These are phyloP conservation scores for Fusarium floridanum DNA, from an alignment of 2,329 filamentous ascomycete species.

Conservation along the genomic window DNA sequence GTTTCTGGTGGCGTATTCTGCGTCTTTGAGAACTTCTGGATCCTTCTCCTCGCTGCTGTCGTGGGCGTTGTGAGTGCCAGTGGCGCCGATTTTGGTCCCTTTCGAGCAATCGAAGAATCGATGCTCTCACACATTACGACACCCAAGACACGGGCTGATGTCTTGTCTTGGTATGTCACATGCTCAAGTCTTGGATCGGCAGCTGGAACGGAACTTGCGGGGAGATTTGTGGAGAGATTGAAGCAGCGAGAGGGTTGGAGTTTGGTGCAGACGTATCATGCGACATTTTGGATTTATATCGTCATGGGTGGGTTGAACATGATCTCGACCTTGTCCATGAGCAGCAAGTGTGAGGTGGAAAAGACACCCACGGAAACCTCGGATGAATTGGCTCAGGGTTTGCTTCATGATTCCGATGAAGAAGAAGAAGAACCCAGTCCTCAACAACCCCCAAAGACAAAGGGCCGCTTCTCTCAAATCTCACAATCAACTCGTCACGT, in stretches of 20 bases:
- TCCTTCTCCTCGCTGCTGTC: slow-evolving; percentile 68
- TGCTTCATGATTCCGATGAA: slow-evolving; percentile 41
- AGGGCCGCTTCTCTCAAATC: slow-evolving; percentile 64
- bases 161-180: slow-evolving; percentile 76
- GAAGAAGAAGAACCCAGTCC: slow-evolving; percentile 20
- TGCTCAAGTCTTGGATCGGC: slow-evolving; percentile 67
- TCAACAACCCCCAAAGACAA: slow-evolving; percentile 26
- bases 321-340: slow-evolving; percentile 60
- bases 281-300: slow-evolving; percentile 69
- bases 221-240: slow-evolving; percentile 64
- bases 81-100: slow-evolving; percentile 76
- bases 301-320: slow-evolving; percentile 67
- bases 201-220: slow-evolving; percentile 65
- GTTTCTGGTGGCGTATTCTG: slow-evolving; percentile 67
- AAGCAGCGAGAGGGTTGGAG: slow-evolving; percentile 61
- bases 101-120: slow-evolving; percentile 75
- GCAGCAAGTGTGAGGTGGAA: slow-evolving; percentile 64
- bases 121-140: slow-evolving; percentile 72
- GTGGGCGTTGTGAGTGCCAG: slow-evolving; percentile 72
- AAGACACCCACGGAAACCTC: slow-evolving; percentile 34
- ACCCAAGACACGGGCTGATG: slow-evolving; percentile 67
- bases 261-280: slow-evolving; percentile 66
- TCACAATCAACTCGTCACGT: slow-evolving; percentile 67
- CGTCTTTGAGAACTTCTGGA: slow-evolving; percentile 68
- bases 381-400: slow-evolving; percentile 39